Evolutionary conservation across 139 green algal species (phyloP), one percentile per base, ranked within the genome.

Genomic region (Chlamydomonas sp.): DNA sequence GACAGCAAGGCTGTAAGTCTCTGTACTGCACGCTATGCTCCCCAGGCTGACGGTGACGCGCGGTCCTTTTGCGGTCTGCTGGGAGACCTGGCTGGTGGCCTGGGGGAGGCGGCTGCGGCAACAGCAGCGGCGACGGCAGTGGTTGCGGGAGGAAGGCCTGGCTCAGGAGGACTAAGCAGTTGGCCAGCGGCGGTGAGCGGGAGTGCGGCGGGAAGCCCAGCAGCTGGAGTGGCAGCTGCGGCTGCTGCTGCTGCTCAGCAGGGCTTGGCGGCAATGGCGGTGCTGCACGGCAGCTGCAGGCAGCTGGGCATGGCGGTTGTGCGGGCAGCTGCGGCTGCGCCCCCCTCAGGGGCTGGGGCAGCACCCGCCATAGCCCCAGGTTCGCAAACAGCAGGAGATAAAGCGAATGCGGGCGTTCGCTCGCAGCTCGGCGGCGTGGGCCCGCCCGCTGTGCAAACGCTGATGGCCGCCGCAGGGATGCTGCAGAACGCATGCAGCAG

Each of bases 231-330:
- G 59, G 59, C 76, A 17, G 58, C 14, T 12, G 15, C 77, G 16
- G 17, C 60, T 4, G 80, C 10, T 20, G 59, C 16, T 3, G 81
- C 71, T 5, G 71, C 83, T 0, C 31, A 31, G 15, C 71, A 63
- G 31, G 67, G 8, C 67, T 17, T 4, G 83, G 83, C 49, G 61
- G 83, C 83, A 12, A n/a, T 81, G 72, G 83, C 83, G 16, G 83
- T 73, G 31, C 73, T 87, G 58, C 73, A 87, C 16, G 83, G 73
- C 0, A 58, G 73, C 6, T 75, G 73, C 61, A 72, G 83, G 2
- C 73, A 75, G 31, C 59, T 87, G 10, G 83, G 64, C 0, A 31
- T 59, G 17, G 63, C 71, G 0, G 80, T n/a, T 15, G 31, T 49
- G 4, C 72, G 72, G 2, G 62, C 62, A 1, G 61, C 63, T 0